A percentile compares a stretch with the other conserved stretches of the same genome.
These are phyloP conservation scores for Athelia sp. DNA, from an alignment of 1,284 basidiomycete genomes.

Conservation along the genomic window DNA sequence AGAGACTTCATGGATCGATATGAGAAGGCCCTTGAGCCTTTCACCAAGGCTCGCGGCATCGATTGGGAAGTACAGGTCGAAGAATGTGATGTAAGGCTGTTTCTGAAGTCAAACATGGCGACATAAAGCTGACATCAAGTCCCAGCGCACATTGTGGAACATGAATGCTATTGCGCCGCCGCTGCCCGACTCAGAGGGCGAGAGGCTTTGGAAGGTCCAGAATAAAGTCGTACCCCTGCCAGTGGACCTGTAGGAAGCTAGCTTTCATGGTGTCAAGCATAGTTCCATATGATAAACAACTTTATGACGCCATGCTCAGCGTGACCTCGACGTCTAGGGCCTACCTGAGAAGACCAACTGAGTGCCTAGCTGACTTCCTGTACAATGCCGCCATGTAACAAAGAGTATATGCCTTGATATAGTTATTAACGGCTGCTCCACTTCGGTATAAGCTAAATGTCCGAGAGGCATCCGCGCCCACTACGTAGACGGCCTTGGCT, in stretches of 20 bases:
- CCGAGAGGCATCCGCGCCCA: neutral
- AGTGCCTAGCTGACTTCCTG: too few relatives aligned
- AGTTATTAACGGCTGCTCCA: neutral
- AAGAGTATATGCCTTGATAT: too few relatives aligned
- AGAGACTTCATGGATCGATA: conserved; percentile 7
- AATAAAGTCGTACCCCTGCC: conserved; percentile 7
- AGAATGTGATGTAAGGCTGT: conserved; percentile 7
- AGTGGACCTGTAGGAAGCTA: too few relatives aligned
- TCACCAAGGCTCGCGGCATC: conserved; percentile 10
- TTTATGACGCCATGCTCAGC: too few relatives aligned
- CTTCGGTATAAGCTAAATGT: neutral
- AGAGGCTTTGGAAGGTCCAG: conserved; percentile 3
- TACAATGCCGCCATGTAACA: too few relatives aligned
- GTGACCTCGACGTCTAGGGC: too few relatives aligned
- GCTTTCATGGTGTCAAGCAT: too few relatives aligned
- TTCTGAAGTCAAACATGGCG: too few relatives aligned
- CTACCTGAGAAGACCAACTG: too few relatives aligned
- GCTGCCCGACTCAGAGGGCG: conserved; percentile 2
- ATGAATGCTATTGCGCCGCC: conserved; percentile 9
- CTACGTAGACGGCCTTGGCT: neutral
- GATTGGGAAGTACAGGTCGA: conserved; percentile 10
- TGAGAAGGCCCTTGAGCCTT: conserved; percentile 8
- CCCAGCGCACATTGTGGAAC: conserved; percentile 9
- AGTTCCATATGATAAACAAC: too few relatives aligned
- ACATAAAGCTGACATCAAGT: too few relatives aligned